These are phyloP conservation scores for Aspergillus baeticus DNA, from an alignment of 495 filamentous ascomycete genomes.

Conservation along the genomic window DNA sequence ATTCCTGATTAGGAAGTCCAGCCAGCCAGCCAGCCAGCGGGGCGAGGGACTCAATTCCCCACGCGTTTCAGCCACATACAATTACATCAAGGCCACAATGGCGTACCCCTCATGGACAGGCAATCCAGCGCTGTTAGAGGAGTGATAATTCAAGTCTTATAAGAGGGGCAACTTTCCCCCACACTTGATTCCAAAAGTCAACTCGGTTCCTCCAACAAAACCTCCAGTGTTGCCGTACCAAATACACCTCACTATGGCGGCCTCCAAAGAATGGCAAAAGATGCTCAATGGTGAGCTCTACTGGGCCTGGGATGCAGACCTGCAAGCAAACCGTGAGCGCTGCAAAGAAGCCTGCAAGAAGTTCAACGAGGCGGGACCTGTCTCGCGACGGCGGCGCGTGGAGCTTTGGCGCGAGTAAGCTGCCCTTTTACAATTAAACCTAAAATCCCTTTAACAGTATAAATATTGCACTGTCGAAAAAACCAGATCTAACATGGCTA, in stretches of 20 bases:
- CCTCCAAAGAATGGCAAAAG: slow-evolving; percentile 37
- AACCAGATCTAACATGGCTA: no score
- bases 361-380: slow-evolving; percentile 59
- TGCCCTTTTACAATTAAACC: neutral
- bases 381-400: slow-evolving; percentile 52
- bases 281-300: slow-evolving; percentile 42
- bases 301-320: slow-evolving; percentile 51
- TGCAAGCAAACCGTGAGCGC: slow-evolving; percentile 53
- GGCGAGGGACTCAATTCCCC: neutral
- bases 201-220: neutral
- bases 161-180: no score
- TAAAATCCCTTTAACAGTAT: slow-evolving; percentile 41
- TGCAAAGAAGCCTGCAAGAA: slow-evolving; percentile 56
- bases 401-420: slow-evolving; percentile 71
- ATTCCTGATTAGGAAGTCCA: slow-evolving; percentile 13
- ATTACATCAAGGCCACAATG: no score
- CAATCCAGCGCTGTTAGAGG: no score
- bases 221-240: no score
- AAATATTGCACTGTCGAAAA: no score
- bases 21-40: slow-evolving; percentile 6
- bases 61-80: no score
- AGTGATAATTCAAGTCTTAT: no score
- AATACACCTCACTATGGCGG: slow-evolving; percentile 19
- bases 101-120: no score
- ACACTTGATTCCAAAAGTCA: no score